Base-by-base conservation (phyloP, 352 stramenopile genomes). In the Globisporangium camurandrum region DNA sequence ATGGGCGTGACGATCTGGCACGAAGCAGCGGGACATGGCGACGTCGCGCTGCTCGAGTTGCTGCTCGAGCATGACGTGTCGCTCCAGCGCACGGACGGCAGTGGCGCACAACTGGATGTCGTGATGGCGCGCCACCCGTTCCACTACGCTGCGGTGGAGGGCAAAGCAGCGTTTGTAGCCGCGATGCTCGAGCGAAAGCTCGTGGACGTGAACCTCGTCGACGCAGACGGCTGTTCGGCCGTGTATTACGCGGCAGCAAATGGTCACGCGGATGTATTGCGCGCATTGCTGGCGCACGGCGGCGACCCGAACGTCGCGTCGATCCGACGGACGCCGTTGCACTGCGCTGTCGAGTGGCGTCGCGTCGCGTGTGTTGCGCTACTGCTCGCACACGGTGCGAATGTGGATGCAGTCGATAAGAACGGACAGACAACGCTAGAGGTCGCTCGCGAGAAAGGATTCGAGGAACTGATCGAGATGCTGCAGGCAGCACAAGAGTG, bases 1-100 rank as follows among this genome's bases (percentile, higher is more conserved):
- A 91, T 88, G 76, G 80, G 80, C 38, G 80, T 87, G 24, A 86
- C 75, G 27, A 61, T 88, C 43, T 91, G 80, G 80, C 80, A 91
- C 49, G 80, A 91, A 55, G 80, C 80, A 1, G 75, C 76, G 0
- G 80, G 80, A 1, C 70, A 84, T 16, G 76, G 76, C 3, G 68
- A 64, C 4, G 61, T 84, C 2, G 66, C 72, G 2, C 62, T 87
- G 64, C 33, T 91, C 22, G 64, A 87, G 23, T 41, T 91, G 50
- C 66, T 91, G 5, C 56, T 84, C 4, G 41, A 59, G 27, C 55
- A 86, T 45, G 50, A 70, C 2, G 69, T 88, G 3, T 73, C 65
- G 1, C 44, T 88, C 22, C 62, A 74, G 39, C 58, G 57, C 7
- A 23, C 59, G 24, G 39, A 44, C 7, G 67, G 66, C 20, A 51